phyloP scores from a whole-genome alignment of 164 flowering plant species.

The Umbellularia californica region DNA sequence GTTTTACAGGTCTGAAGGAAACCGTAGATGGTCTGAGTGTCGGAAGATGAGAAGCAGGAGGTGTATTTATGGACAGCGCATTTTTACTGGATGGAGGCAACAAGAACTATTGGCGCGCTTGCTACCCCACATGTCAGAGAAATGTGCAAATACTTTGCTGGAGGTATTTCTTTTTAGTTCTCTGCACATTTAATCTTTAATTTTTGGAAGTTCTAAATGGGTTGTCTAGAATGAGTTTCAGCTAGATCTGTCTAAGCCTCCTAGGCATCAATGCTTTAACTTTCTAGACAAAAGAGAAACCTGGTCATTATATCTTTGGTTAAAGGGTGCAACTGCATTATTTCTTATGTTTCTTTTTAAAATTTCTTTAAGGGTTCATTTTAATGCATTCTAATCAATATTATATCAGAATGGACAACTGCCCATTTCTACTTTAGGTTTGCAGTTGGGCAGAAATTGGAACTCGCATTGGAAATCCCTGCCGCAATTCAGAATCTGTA shows the following conservation, averaged over 20 bases:
- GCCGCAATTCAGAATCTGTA: background rate
- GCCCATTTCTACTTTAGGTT: background rate
- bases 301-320: background rate
- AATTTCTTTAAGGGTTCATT: background rate
- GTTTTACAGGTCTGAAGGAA: slow-evolving; percentile 52
- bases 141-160: slow-evolving; percentile 31
- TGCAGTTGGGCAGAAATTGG: background rate
- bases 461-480: background rate
- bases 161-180: slow-evolving; percentile 48
- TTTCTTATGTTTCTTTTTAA: too few relatives aligned
- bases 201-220: background rate
- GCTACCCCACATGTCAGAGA: slow-evolving; percentile 40
- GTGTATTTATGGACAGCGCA: slow-evolving; percentile 51
- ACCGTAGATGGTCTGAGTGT: slow-evolving; percentile 71
- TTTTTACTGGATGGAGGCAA: slow-evolving; percentile 78
- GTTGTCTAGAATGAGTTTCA: background rate
- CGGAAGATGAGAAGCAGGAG: slow-evolving; percentile 54
- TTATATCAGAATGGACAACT: background rate
- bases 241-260: background rate
- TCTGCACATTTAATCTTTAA: background rate
- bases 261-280: background rate
- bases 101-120: slow-evolving; percentile 74
- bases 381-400: too few relatives aligned
- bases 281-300: background rate
- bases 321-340: background rate